These are phyloP conservation scores for Rubus idaeus DNA, from an alignment of 306 rosid species.

Conservation along the genomic window DNA sequence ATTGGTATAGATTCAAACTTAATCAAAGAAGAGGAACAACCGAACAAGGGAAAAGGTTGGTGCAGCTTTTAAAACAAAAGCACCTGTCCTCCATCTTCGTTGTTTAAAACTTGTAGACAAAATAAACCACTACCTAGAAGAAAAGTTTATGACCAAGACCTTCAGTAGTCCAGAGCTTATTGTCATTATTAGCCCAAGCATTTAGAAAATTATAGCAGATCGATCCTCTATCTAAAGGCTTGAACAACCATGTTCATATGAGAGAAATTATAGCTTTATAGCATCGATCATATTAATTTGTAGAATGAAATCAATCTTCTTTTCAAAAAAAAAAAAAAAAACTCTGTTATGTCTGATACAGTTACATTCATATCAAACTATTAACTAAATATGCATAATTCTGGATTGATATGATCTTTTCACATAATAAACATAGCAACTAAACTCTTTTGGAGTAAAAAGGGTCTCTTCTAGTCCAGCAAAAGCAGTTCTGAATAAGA, in stretches of 20 bases:
- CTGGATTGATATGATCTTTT: not conserved
- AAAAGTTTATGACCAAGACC: not conserved
- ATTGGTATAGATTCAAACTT: not conserved
- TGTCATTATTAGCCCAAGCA: not conserved
- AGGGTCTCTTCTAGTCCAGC: not conserved
- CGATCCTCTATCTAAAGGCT: not conserved
- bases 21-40: not conserved
- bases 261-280: not conserved
- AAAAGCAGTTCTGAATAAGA: not conserved
- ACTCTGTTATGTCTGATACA: too few relatives aligned
- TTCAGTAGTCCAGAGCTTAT: not conserved
- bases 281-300: too few relatives aligned
- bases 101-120: not conserved
- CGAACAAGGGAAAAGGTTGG: not conserved
- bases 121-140: not conserved
- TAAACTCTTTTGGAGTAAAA: not conserved
- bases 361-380: too few relatives aligned
- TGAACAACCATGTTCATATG: not conserved
- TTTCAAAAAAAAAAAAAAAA: too few relatives aligned
- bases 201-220: not conserved
- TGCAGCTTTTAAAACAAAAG: constrained; percentile 10
- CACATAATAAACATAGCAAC: not conserved
- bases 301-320: too few relatives aligned
- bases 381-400: not conserved
- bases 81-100: not conserved